Percentiles rank a stretch among this genome's conserved stretches.
phyloP scores from a whole-genome alignment of 768 basidiomycete species.

The Dioszegia aurantiaca region DNA sequence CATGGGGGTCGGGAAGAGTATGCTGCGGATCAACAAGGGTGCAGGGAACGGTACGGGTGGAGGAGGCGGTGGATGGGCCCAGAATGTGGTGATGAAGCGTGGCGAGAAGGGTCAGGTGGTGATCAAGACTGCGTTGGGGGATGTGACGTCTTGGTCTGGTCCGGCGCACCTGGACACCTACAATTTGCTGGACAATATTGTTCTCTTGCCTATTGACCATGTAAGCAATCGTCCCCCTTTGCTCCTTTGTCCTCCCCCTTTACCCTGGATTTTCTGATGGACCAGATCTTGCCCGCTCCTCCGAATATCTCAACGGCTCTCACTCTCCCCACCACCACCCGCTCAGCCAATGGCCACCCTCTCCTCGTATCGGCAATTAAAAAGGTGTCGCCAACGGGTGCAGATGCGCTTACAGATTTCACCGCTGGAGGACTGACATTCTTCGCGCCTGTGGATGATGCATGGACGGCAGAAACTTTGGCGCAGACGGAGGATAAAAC shows the following conservation, averaged over 20 bases:
- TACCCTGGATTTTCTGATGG: too few relatives aligned
- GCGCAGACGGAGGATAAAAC: slow-evolving; percentile 15
- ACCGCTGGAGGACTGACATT: slow-evolving; percentile 38
- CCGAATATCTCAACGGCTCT: slow-evolving; percentile 25
- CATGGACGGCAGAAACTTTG: slow-evolving; percentile 21
- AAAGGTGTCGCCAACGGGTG: slow-evolving; percentile 15
- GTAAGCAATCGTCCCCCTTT: slow-evolving; percentile 23
- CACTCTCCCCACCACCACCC: slow-evolving; percentile 14
- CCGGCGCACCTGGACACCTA: slow-evolving; percentile 17
- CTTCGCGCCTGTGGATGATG: slow-evolving; percentile 42
- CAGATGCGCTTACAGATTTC: slow-evolving; percentile 22
- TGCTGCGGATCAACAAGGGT: neutral
- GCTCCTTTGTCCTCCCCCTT: neutral
- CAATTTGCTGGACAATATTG: slow-evolving; percentile 25
- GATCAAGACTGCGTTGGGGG: slow-evolving; percentile 19
- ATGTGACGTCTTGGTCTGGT: slow-evolving; percentile 30
- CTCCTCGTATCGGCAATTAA: slow-evolving; percentile 19
- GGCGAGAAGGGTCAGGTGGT: slow-evolving; percentile 19
- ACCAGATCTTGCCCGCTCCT: slow-evolving; percentile 37
- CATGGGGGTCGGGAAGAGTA: slow-evolving; percentile 1
- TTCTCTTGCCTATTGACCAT: slow-evolving; percentile 37
- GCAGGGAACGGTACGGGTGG: neutral
- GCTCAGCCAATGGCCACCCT: slow-evolving; percentile 19
- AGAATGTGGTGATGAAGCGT: slow-evolving; percentile 22
- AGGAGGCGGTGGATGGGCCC: slow-evolving; percentile 7